Percentiles rank a stretch among this genome's conserved stretches.
Conservation (phyloP, 371 early-diverging fungal genomes). For the Mortierella sp. region DNA sequence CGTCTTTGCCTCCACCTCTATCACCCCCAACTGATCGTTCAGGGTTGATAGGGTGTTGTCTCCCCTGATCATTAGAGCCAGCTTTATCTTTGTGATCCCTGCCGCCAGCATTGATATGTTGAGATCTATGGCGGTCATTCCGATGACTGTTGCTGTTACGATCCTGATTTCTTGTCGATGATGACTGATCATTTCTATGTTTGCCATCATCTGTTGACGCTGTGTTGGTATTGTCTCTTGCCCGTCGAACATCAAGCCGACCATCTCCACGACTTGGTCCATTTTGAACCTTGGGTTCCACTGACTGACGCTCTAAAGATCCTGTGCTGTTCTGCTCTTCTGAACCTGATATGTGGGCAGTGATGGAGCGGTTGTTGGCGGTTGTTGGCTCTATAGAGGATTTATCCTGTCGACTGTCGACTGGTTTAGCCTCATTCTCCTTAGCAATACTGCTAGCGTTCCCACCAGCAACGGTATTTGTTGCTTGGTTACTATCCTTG, state of each 20-base stretch:
- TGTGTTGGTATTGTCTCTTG: conserved; percentile 5
- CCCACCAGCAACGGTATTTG: background rate
- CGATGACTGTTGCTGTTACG: conserved; percentile 14
- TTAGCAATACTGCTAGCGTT: background rate
- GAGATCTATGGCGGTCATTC: conserved; percentile 25
- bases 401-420: background rate
- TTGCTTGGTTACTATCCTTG: background rate
- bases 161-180: conserved; percentile 19
- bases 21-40: conserved; percentile 14
- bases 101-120: background rate
- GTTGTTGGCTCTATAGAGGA: background rate
- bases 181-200: conserved; percentile 11
- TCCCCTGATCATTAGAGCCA: background rate
- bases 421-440: background rate
- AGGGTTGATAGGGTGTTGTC: background rate
- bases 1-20: conserved; percentile 16
- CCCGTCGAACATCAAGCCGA: conserved; percentile 10
- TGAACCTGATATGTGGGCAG: background rate
- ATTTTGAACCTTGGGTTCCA: conserved; percentile 9
- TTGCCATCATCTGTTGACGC: background rate
- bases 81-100: conserved; percentile 13
- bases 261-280: conserved; percentile 7
- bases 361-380: background rate
- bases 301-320: conserved; percentile 4
- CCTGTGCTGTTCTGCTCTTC: background rate